Conservation (phyloP, 352 stramenopile genomes). For the Pythium biforme region DNA sequence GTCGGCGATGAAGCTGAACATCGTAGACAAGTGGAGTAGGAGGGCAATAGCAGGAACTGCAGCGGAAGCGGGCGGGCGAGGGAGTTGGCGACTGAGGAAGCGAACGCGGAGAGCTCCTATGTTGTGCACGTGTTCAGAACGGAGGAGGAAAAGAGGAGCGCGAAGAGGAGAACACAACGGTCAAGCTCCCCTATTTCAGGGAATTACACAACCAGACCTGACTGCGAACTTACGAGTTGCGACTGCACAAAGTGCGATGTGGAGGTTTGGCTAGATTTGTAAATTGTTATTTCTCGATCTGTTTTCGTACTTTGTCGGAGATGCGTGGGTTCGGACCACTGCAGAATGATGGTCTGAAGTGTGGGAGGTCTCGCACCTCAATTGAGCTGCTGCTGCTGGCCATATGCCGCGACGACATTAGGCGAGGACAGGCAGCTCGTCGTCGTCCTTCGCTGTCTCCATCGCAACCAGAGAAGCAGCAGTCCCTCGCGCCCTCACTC, state of each 20-base stretch:
- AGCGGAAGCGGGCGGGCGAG: not conserved
- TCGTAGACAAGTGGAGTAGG: constrained; percentile 20
- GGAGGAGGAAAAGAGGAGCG: not conserved
- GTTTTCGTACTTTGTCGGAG: constrained; percentile 9
- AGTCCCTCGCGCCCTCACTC: no score
- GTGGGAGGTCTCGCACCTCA: not conserved
- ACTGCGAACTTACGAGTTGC: constrained; percentile 8
- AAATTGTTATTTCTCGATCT: not conserved
- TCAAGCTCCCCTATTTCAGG: constrained; percentile 2
- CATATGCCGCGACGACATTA: constrained; percentile 9
- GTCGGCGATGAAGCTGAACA: constrained; percentile 89
- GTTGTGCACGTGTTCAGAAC: constrained; percentile 18
- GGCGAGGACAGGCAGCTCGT: not conserved
- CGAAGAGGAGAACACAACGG: constrained; percentile 3
- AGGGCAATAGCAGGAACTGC: not conserved
- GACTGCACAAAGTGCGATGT: not conserved
- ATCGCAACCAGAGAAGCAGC: not conserved
- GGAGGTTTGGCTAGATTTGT: not conserved
- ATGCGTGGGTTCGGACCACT: constrained; percentile 8
- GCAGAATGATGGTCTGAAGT: constrained; percentile 3
- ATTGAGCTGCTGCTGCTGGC: constrained; percentile 2
- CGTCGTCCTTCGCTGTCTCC: not conserved
- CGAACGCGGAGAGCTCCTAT: not conserved
- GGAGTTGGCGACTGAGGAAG: not conserved
- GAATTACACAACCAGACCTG: constrained; percentile 19